phyloP scores from a whole-genome alignment of 2,329 filamentous ascomycete genomes.

The Didymellaceae sp. region DNA sequence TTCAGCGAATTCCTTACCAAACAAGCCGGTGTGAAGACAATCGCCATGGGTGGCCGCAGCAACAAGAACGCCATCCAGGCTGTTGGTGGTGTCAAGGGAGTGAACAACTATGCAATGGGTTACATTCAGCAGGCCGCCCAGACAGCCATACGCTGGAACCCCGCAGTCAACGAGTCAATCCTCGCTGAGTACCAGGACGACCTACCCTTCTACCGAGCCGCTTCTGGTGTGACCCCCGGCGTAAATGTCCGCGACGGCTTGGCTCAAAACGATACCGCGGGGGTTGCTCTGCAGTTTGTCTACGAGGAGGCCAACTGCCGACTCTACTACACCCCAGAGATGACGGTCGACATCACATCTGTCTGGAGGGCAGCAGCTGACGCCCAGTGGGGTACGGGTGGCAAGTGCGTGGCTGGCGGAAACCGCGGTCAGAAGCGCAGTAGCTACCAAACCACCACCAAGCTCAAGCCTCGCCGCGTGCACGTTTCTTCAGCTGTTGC shows the following conservation, averaged over 20 bases:
- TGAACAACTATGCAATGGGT: conserved; percentile 45
- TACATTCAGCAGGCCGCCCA: conserved; percentile 41
- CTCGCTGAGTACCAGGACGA: conserved; percentile 38
- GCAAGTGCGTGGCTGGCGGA: conserved; percentile 40
- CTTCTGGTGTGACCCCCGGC: conserved; percentile 18
- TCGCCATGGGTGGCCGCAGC: conserved; percentile 59
- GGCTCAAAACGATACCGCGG: conserved; percentile 37
- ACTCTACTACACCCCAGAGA: conserved; percentile 50
- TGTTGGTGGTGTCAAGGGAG: conserved; percentile 61
- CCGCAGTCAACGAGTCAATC: conserved; percentile 34
- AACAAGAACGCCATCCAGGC: conserved; percentile 60
- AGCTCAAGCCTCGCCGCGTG: conserved; percentile 29
- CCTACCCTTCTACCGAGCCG: conserved; percentile 33
- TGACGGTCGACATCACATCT: conserved; percentile 48
- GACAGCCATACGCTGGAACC: conserved; percentile 29
- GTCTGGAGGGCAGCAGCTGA: conserved; percentile 50
- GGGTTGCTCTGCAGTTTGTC: conserved; percentile 47
- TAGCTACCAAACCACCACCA: conserved; percentile 29
- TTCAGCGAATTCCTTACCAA: conserved; percentile 62
- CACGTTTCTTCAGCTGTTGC: conserved; percentile 24
- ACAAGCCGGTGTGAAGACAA: conserved; percentile 61
- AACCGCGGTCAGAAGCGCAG: conserved; percentile 32
- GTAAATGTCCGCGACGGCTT: conserved; percentile 49
- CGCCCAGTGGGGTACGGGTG: conserved; percentile 40
- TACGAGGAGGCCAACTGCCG: conserved; percentile 51